Conservation (phyloP, 2,329 filamentous ascomycete species). For the Ilyonectria sp. region DNA sequence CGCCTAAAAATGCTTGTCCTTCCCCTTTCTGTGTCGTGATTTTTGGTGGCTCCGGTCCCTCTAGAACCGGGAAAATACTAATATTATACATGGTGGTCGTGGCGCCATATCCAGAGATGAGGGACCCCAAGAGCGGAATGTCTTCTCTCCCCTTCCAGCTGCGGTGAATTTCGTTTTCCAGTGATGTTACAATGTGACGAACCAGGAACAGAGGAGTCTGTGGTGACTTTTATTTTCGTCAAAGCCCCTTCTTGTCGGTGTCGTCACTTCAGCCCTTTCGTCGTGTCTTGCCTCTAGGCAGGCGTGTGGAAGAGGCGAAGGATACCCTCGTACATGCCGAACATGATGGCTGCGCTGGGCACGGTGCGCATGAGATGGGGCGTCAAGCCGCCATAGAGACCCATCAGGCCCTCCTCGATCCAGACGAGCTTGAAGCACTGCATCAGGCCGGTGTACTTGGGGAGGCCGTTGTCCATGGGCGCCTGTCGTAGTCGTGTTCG, state of each 20-base stretch:
- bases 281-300: constrained; percentile 42
- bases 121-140: constrained; percentile 2
- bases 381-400: constrained; percentile 91
- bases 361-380: constrained; percentile 93
- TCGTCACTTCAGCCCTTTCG: not conserved
- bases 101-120: not conserved
- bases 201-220: not conserved
- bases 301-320: constrained; percentile 63
- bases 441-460: constrained; percentile 89
- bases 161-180: constrained; percentile 1
- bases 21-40: not conserved
- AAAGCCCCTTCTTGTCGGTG: not conserved
- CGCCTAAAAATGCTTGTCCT: not conserved
- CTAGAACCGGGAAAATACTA: not conserved
- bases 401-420: constrained; percentile 89
- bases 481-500: constrained; percentile 89
- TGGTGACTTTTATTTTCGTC: not conserved
- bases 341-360: constrained; percentile 95
- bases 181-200: constrained; percentile 8
- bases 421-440: constrained; percentile 92
- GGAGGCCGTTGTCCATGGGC: constrained; percentile 77
- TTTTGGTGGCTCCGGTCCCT: constrained; percentile 2
- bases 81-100: constrained; percentile 10
- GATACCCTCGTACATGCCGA: constrained; percentile 84
- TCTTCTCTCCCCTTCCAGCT: not conserved